phyloP scores from a whole-genome alignment of 2,329 filamentous ascomycete species.

The Penicillium sp. region DNA sequence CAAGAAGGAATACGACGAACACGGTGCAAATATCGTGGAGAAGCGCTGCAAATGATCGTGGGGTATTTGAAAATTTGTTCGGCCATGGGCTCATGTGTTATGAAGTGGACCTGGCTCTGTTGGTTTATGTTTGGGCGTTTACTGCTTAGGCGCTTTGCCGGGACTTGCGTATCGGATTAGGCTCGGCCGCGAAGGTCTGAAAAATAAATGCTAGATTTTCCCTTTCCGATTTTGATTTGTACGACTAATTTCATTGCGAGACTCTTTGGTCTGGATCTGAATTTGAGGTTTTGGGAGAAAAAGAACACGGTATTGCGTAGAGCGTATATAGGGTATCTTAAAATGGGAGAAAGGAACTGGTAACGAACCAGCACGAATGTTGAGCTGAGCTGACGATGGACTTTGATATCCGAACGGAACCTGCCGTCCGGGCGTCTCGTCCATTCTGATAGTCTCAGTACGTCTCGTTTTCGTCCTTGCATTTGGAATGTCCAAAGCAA shows the following conservation, averaged over 20 bases:
- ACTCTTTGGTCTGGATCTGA: background rate
- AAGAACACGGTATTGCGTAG: background rate
- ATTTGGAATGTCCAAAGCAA: too few relatives aligned
- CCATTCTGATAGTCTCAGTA: background rate
- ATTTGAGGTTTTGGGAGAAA: too few relatives aligned
- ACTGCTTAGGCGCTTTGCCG: constrained; percentile 16
- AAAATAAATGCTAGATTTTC: constrained; percentile 15
- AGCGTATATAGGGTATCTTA: background rate
- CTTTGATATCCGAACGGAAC: too few relatives aligned
- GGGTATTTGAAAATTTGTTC: constrained; percentile 1
- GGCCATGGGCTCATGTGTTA: constrained; percentile 14
- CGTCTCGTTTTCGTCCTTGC: too few relatives aligned
- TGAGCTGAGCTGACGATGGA: background rate
- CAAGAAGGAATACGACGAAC: constrained; percentile 96
- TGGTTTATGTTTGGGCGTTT: constrained; percentile 15
- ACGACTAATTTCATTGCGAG: background rate
- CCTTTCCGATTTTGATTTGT: background rate
- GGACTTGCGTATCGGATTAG: constrained; percentile 15
- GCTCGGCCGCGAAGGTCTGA: constrained; percentile 12
- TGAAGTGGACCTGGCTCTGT: constrained; percentile 9
- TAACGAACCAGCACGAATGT: background rate
- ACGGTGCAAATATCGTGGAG: constrained; percentile 85
- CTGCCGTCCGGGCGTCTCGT: background rate
- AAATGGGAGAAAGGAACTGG: background rate
- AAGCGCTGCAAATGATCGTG: constrained; percentile 79